These are phyloP conservation scores for Zoysia japonica DNA, from an alignment of 176 grass and related monocot species.

Conservation along the genomic window DNA sequence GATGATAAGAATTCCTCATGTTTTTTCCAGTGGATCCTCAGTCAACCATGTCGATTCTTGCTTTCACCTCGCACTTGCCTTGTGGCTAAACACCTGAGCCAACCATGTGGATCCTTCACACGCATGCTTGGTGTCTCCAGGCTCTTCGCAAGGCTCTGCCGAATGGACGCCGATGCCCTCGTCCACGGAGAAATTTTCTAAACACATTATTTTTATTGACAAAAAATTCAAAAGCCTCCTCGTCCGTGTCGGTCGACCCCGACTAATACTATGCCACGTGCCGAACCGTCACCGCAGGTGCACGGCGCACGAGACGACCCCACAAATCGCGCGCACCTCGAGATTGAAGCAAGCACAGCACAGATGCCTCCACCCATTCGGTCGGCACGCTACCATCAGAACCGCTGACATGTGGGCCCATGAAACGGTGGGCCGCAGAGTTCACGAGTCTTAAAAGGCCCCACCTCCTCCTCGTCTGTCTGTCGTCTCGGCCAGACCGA, in stretches of 20 bases:
- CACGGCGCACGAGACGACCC: not conserved
- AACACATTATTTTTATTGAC: no score
- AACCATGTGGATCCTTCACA: constrained; percentile 2
- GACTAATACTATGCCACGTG: constrained; percentile 6
- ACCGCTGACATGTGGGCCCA: not conserved
- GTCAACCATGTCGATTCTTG: not conserved
- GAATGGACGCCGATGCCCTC: not conserved
- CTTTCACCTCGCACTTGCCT: constrained; percentile 9
- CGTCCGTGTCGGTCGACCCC: not conserved
- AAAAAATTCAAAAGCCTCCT: no score
- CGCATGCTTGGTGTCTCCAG: not conserved
- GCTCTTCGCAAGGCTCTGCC: not conserved
- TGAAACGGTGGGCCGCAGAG: not conserved
- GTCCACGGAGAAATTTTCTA: no score
- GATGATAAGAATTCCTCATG: not conserved
- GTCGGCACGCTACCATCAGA: not conserved
- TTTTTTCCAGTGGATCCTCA: not conserved
- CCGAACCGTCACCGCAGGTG: not conserved
- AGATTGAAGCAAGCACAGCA: not conserved
- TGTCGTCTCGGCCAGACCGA: not conserved
- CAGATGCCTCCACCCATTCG: not conserved
- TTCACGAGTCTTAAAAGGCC: not conserved
- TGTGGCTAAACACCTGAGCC: not conserved
- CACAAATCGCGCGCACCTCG: not conserved
- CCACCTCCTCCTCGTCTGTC: constrained; percentile 5